Evolutionary conservation across 768 basidiomycete genomes (phyloP).

Genomic region (Auricularia sp.): DNA sequence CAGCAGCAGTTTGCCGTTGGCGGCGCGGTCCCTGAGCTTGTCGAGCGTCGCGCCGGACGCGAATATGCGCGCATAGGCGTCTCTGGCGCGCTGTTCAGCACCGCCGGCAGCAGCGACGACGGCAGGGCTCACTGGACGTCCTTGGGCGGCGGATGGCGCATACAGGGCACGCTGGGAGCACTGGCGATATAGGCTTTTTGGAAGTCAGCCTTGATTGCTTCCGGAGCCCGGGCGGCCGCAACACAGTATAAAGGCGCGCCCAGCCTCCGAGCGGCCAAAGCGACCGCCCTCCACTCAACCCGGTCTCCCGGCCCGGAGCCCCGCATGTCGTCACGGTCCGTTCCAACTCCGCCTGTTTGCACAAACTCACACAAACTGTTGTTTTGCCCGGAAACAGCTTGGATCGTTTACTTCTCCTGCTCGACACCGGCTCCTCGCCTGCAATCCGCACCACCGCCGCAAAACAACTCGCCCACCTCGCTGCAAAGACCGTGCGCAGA

Average conservation of each 20-base stretch:
- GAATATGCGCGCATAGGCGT: background rate
- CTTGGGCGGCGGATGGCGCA: background rate
- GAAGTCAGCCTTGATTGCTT: background rate
- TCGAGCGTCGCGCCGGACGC: background rate
- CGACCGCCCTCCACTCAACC: background rate
- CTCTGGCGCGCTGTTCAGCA: background rate
- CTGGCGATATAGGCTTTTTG: too few relatives aligned
- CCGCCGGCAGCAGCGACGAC: background rate
- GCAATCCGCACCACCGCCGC: conserved; percentile 92
- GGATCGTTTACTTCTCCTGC: conserved; percentile 90
- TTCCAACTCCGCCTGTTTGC: background rate
- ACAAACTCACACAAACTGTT: background rate
- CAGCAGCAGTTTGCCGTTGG: background rate
- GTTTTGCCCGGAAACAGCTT: conserved; percentile 40
- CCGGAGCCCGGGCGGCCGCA: background rate
- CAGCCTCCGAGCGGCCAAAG: too few relatives aligned
- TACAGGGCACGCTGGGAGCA: background rate
- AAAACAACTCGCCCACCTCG: conserved; percentile 88
- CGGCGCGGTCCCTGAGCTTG: background rate
- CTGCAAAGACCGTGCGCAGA: conserved; percentile 72
- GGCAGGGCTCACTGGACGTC: background rate
- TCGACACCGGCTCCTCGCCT: conserved; percentile 88
- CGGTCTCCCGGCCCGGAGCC: background rate
- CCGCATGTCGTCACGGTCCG: conserved; percentile 1
- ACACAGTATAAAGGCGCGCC: too few relatives aligned